Conservation (phyloP, 2,329 filamentous ascomycete species). For the Fusarium proliferatum region DNA sequence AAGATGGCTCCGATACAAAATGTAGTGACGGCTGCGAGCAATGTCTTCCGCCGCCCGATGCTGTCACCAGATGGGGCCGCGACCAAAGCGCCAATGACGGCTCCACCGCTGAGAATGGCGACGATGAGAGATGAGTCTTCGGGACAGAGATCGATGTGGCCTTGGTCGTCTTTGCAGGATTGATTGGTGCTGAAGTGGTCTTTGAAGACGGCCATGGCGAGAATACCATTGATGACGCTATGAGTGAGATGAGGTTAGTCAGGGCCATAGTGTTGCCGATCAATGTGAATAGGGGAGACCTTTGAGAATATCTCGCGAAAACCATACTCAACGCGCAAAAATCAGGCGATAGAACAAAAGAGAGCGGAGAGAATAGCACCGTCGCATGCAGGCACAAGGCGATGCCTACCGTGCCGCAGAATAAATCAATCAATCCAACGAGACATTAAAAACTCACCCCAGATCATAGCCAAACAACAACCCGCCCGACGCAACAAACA, state of each 20-base stretch:
- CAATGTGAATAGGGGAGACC: constrained; percentile 12
- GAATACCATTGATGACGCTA: constrained; percentile 73
- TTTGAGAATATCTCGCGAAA: neutral
- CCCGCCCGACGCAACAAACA: constrained; percentile 76
- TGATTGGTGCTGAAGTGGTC: constrained; percentile 69
- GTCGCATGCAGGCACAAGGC: neutral
- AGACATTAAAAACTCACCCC: constrained; percentile 61
- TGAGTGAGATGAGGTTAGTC: constrained; percentile 37
- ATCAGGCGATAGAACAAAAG: neutral
- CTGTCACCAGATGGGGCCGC: constrained; percentile 77
- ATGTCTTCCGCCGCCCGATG: constrained; percentile 75
- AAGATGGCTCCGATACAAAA: constrained; percentile 79
- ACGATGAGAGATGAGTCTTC: constrained; percentile 78
- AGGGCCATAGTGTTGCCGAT: neutral
- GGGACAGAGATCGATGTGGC: constrained; percentile 60
- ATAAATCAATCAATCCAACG: neutral
- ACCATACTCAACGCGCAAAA: neutral
- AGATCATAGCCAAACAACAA: constrained; percentile 77
- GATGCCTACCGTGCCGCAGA: constrained; percentile 3
- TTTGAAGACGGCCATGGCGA: constrained; percentile 77
- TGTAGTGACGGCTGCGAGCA: constrained; percentile 72
- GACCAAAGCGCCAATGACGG: constrained; percentile 76
- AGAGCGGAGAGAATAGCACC: neutral
- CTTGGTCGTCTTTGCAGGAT: constrained; percentile 54
- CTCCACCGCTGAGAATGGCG: constrained; percentile 84